Percentiles rank a stretch among this genome's conserved stretches.
phyloP scores from a whole-genome alignment of 2,329 filamentous ascomycete genomes.

The Ophiosphaerella narmari region DNA sequence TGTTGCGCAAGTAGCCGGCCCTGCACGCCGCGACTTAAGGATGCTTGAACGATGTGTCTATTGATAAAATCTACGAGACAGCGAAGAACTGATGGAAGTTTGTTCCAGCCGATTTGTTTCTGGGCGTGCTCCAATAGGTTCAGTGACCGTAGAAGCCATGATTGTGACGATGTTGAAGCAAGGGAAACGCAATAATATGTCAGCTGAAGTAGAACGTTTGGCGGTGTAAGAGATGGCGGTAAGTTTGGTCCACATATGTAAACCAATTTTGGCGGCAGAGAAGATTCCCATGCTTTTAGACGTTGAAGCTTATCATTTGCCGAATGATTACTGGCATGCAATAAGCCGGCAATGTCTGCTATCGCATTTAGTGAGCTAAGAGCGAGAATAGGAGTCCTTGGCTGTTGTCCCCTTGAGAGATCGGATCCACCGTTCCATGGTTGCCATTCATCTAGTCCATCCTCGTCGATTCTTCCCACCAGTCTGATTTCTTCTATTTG shows the following conservation, averaged over 20 bases:
- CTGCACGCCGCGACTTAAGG: conserved; percentile 17
- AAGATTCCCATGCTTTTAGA: conserved; percentile 45
- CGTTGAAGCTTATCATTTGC: conserved; percentile 39
- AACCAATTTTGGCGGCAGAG: conserved; percentile 30
- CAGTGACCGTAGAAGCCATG: conserved; percentile 21
- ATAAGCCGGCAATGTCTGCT: conserved; percentile 38
- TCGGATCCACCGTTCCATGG: conserved; percentile 65
- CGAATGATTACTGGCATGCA: conserved; percentile 17
- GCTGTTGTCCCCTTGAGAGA: conserved; percentile 26
- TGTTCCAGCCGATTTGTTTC: conserved; percentile 25
- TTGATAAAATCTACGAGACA: conserved; percentile 30
- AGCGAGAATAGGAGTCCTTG: conserved; percentile 45
- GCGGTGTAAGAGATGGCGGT: conserved; percentile 26
- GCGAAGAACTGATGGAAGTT: conserved; percentile 34
- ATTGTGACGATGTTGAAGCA: conserved; percentile 24
- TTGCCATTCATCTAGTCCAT: conserved; percentile 75
- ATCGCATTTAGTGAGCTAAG: conserved; percentile 61
- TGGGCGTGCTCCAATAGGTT: conserved; percentile 32
- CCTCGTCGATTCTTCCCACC: conserved; percentile 61
- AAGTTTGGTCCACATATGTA: conserved; percentile 20
- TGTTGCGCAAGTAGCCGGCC: conserved; percentile 24
- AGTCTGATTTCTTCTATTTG: conserved; percentile 53
- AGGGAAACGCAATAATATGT: conserved; percentile 32
- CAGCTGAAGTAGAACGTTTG: conserved; percentile 33
- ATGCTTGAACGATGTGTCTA: conserved; percentile 15